These are phyloP conservation scores for Boletus sp. DNA, from an alignment of 768 basidiomycete genomes.

Conservation along the genomic window DNA sequence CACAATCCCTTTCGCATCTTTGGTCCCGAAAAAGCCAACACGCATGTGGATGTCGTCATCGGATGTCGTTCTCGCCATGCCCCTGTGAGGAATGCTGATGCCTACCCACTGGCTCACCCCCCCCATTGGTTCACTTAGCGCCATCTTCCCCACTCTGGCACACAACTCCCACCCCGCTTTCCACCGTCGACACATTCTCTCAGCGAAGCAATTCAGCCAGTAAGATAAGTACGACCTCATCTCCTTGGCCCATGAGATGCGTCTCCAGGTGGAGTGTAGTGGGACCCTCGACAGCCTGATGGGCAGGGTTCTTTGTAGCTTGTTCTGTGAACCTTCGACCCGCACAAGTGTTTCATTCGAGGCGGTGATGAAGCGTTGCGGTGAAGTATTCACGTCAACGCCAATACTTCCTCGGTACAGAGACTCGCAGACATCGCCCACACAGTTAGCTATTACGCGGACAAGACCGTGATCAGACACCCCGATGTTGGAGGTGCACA, in stretches of 20 bases:
- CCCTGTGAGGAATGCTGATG: conserved; percentile 31
- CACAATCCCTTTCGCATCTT: conserved; percentile 94
- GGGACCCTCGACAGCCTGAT: conserved; percentile 85
- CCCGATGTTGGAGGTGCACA: conserved; percentile 94
- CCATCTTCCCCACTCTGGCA: conserved; percentile 15
- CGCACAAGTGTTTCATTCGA: conserved; percentile 95
- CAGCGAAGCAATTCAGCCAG: conserved; percentile 89
- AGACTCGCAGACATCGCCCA: conserved; percentile 93
- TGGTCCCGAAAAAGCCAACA: conserved; percentile 77
- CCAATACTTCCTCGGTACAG: conserved; percentile 79
- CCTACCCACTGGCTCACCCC: conserved; percentile 14
- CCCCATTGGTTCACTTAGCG: conserved; percentile 7
- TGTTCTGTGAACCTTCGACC: conserved; percentile 98
- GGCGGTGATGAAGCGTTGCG: conserved; percentile 97
- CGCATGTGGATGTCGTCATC: conserved; percentile 90
- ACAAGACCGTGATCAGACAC: conserved; percentile 92
- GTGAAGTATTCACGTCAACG: conserved; percentile 87
- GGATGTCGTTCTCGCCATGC: conserved; percentile 57
- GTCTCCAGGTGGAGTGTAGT: conserved; percentile 88
- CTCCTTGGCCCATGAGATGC: conserved; percentile 94
- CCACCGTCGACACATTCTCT: conserved; percentile 89
- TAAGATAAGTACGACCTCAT: conserved; percentile 92
- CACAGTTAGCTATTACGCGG: conserved; percentile 91
- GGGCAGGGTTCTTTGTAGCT: conserved; percentile 84
- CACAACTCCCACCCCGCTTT: conserved; percentile 73